Evolutionary conservation across 495 filamentous ascomycete genomes (phyloP).

Genomic region (Penicillium coffeae): DNA sequence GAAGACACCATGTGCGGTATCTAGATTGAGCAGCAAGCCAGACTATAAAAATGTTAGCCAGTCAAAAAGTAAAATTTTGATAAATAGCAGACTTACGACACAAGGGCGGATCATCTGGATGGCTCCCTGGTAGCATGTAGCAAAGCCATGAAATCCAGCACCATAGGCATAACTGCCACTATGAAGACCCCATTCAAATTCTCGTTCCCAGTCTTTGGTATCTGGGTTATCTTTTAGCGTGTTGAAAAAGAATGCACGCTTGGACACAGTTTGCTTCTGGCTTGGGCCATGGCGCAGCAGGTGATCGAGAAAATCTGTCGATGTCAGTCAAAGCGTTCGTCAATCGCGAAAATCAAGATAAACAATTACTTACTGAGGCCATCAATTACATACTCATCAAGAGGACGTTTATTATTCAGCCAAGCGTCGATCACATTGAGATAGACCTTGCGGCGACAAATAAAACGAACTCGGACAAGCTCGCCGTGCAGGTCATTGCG

Average conservation of each 20-base stretch:
- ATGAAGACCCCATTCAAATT: conserved; percentile 4
- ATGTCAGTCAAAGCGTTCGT: conserved; percentile 13
- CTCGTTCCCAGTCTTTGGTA: conserved; percentile 28
- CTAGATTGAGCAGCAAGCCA: conserved; percentile 73
- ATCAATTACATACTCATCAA: conserved; percentile 65
- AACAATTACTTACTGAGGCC: conserved; percentile 59
- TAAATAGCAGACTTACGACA: conserved; percentile 37
- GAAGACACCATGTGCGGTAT: conserved; percentile 47
- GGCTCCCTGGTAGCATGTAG: conserved; percentile 79
- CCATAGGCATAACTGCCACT: not conserved
- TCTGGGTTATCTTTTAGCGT: conserved; percentile 31
- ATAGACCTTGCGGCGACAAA: conserved; percentile 56
- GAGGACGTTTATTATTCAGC: conserved; percentile 52
- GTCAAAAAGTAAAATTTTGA: not conserved
- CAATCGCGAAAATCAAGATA: not conserved
- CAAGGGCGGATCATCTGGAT: conserved; percentile 75
- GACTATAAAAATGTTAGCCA: conserved; percentile 21
- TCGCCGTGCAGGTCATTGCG: conserved; percentile 27
- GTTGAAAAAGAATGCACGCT: conserved; percentile 69
- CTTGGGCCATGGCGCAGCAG: conserved; percentile 73
- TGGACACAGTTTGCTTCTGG: conserved; percentile 59
- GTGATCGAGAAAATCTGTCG: conserved; percentile 77
- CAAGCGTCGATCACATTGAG: conserved; percentile 62
- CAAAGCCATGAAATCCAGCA: conserved; percentile 34
- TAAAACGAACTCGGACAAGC: conserved; percentile 49